Evolutionary conservation across 805 yeast genomes (phyloP).

Genomic region (Wickerhamiella australiensis): DNA sequence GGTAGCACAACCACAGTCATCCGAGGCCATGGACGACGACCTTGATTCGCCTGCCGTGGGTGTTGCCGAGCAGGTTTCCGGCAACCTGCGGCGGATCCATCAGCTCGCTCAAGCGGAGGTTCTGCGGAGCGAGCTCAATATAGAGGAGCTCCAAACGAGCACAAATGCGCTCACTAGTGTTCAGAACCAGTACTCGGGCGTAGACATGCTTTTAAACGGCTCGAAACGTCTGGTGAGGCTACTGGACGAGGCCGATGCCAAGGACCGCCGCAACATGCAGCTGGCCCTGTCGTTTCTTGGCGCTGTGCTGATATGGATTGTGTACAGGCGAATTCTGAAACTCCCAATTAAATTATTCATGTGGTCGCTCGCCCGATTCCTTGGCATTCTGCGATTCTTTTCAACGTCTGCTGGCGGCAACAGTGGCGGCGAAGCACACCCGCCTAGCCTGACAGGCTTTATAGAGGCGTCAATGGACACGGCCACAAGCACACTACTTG

Average conservation of each 20-base stretch:
- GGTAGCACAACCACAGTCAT: not conserved
- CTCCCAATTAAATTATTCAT: conserved; percentile 28
- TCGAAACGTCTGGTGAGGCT: conserved; percentile 28
- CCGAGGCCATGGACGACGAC: conserved; percentile 6
- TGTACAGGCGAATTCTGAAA: conserved; percentile 30
- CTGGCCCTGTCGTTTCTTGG: conserved; percentile 30
- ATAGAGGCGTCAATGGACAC: no score
- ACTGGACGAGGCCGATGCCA: conserved; percentile 32
- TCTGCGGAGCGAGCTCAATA: conserved; percentile 28
- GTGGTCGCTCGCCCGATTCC: conserved; percentile 19
- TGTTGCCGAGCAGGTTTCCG: conserved; percentile 24
- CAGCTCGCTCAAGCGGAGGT: conserved; percentile 31
- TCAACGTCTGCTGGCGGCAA: not conserved
- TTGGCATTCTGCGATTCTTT: conserved; percentile 4
- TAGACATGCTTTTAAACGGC: conserved; percentile 29
- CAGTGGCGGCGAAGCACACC: no score
- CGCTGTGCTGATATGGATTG: conserved; percentile 28
- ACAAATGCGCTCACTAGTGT: conserved; percentile 27
- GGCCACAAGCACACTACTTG: no score
- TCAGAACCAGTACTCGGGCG: conserved; percentile 28
- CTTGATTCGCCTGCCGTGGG: conserved; percentile 13
- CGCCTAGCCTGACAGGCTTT: no score
- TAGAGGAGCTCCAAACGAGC: conserved; percentile 31
- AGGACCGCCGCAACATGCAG: conserved; percentile 31
- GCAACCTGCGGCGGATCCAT: conserved; percentile 26